These are phyloP conservation scores for Ophiostoma sp. DNA, from an alignment of 2,329 filamentous ascomycete genomes.

Conservation along the genomic window DNA sequence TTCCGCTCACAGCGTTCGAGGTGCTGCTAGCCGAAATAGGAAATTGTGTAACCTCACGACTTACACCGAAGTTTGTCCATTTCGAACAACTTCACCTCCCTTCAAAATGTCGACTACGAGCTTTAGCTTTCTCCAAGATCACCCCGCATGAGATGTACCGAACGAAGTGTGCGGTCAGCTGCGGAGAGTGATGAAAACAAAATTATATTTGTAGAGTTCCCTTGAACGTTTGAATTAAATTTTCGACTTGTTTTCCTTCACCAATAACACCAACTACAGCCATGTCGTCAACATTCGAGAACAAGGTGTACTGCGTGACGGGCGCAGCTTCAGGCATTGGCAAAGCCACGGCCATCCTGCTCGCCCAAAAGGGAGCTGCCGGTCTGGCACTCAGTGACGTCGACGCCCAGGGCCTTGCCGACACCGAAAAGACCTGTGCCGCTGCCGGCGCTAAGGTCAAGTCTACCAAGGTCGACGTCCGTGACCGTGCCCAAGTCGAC, in stretches of 20 bases:
- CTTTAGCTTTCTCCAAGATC: not conserved
- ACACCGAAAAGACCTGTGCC: not conserved
- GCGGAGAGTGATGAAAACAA: too few relatives aligned
- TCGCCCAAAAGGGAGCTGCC: not conserved
- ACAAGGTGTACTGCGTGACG: constrained; percentile 9
- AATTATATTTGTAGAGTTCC: too few relatives aligned
- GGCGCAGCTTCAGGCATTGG: constrained; percentile 31
- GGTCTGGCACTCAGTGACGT: not conserved
- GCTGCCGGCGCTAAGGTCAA: not conserved
- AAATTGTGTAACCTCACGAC: not conserved
- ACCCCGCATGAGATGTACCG: too few relatives aligned
- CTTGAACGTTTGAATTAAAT: too few relatives aligned
- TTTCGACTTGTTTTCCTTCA: not conserved
- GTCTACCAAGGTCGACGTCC: not conserved
- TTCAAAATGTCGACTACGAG: not conserved
- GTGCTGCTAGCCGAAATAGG: too few relatives aligned
- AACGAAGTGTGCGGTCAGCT: too few relatives aligned
- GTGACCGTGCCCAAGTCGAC: not conserved
- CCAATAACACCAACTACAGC: not conserved
- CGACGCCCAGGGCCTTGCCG: not conserved
- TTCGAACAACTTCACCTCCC: too few relatives aligned
- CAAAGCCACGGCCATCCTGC: not conserved
- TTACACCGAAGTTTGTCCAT: not conserved
- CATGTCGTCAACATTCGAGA: not conserved
- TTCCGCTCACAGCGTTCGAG: too few relatives aligned